phyloP scores from a whole-genome alignment of 2,329 filamentous ascomycete species.

The Mycogone perniciosa region DNA sequence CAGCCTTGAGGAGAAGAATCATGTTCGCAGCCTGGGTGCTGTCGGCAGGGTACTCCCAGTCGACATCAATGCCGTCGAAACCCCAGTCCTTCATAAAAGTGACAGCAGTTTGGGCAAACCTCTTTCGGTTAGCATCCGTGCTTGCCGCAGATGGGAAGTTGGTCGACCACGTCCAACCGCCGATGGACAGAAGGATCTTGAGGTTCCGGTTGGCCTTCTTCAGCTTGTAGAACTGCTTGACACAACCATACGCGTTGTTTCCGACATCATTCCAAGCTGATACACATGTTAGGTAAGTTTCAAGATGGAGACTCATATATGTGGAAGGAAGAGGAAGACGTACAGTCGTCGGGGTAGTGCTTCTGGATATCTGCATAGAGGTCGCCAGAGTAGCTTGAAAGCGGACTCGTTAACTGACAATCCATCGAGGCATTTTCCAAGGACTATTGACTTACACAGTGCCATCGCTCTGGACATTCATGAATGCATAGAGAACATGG shows the following conservation, averaged over 20 bases:
- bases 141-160: slow-evolving; percentile 66
- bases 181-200: slow-evolving; percentile 73
- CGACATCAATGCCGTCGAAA: slow-evolving; percentile 43
- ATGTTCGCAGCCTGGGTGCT: slow-evolving; percentile 37
- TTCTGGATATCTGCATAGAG: slow-evolving; percentile 65
- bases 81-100: slow-evolving; percentile 67
- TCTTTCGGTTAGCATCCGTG: slow-evolving; percentile 53
- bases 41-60: slow-evolving; percentile 35
- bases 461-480: slow-evolving; percentile 64
- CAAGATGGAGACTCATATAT: background rate
- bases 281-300: slow-evolving; percentile 1
- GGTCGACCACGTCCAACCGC: slow-evolving; percentile 77
- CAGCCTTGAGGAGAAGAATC: slow-evolving; percentile 37
- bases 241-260: slow-evolving; percentile 71
- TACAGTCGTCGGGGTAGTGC: slow-evolving; percentile 63
- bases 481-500: slow-evolving; percentile 76
- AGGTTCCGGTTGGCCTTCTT: slow-evolving; percentile 73
- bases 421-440: background rate
- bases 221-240: slow-evolving; percentile 71
- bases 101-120: slow-evolving; percentile 65
- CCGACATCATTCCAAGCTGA: slow-evolving; percentile 54
- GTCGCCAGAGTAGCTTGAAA: slow-evolving; percentile 54
- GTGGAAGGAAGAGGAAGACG: slow-evolving; percentile 15
- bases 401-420: background rate
- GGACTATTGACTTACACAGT: slow-evolving; percentile 51